These are phyloP conservation scores for Fusarium cicatricum DNA, from an alignment of 2,329 filamentous ascomycete species.

Conservation along the genomic window DNA sequence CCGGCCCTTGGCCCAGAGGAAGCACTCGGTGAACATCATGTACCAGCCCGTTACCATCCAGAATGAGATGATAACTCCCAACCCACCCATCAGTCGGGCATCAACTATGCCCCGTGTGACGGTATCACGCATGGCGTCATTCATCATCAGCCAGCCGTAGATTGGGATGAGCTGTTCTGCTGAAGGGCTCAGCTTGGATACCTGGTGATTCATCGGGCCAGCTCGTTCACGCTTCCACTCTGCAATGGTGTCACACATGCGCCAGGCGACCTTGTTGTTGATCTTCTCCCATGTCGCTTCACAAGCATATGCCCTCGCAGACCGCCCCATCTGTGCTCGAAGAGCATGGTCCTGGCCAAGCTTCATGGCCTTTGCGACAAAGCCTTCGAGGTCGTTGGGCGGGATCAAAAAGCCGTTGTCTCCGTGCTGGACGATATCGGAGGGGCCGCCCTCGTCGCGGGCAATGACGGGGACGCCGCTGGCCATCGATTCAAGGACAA, in stretches of 20 bases:
- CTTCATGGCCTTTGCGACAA: slow-evolving; percentile 61
- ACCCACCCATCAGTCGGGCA: slow-evolving; percentile 54
- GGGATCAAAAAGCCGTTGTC: slow-evolving; percentile 68
- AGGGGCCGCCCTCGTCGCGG: slow-evolving; percentile 73
- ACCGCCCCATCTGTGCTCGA: slow-evolving; percentile 54
- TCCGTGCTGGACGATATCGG: slow-evolving; percentile 69
- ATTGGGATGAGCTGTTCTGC: slow-evolving; percentile 49
- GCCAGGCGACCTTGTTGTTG: slow-evolving; percentile 73
- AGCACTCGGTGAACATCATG: slow-evolving; percentile 57
- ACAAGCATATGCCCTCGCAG: slow-evolving; percentile 64
- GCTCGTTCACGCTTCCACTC: slow-evolving; percentile 50
- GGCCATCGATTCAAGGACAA: slow-evolving; percentile 76
- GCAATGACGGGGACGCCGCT: slow-evolving; percentile 75
- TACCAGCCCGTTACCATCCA: slow-evolving; percentile 60
- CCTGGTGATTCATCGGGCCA: slow-evolving; percentile 12
- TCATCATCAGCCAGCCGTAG: slow-evolving; percentile 56
- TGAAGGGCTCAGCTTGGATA: slow-evolving; percentile 26
- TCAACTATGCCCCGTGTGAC: slow-evolving; percentile 51
- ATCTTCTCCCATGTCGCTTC: slow-evolving; percentile 76
- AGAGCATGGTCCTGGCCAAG: slow-evolving; percentile 57
- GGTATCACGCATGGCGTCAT: slow-evolving; percentile 48
- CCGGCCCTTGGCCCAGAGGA: slow-evolving; percentile 50
- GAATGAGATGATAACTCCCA: slow-evolving; percentile 57
- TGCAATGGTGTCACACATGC: slow-evolving; percentile 64
- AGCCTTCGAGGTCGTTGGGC: slow-evolving; percentile 65